Evolutionary conservation across 805 yeast species (phyloP).

Genomic region (Yarrowia divulgata): DNA sequence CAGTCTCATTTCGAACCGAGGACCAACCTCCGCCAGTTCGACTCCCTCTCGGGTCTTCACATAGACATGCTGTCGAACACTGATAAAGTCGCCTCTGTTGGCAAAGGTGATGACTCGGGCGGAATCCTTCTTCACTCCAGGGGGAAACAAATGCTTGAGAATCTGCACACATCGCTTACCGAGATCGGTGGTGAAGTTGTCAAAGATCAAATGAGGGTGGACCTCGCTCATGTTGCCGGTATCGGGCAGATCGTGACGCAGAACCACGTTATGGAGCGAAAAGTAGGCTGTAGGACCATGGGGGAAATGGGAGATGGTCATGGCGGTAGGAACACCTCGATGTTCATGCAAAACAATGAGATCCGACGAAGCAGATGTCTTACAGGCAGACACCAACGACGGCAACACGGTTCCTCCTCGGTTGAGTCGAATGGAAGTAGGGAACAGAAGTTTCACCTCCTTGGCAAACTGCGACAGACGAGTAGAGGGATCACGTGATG

Average conservation of each 20-base stretch:
- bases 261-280: constrained; percentile 90
- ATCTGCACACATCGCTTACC: constrained; percentile 84
- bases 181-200: constrained; percentile 79
- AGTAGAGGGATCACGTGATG: constrained; percentile 89
- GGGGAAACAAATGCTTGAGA: constrained; percentile 90
- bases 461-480: constrained; percentile 89
- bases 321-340: constrained; percentile 95
- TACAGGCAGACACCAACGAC: constrained; percentile 81
- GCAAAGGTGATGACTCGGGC: constrained; percentile 93
- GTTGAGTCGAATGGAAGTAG: constrained; percentile 85
- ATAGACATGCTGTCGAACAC: constrained; percentile 94
- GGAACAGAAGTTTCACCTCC: constrained; percentile 87
- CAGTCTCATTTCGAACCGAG: constrained; percentile 96
- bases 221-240: constrained; percentile 90
- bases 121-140: constrained; percentile 91
- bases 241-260: constrained; percentile 89
- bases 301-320: constrained; percentile 93
- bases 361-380: constrained; percentile 81
- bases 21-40: constrained; percentile 95
- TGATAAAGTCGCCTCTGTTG: constrained; percentile 88
- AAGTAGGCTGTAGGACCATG: constrained; percentile 97
- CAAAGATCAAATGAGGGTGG: constrained; percentile 92
- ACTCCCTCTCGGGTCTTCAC: constrained; percentile 87
- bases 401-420: constrained; percentile 93
- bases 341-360: constrained; percentile 90